Base-by-base conservation (phyloP, 2,329 filamentous ascomycete species). In the Pseudogymnoascus sp. region DNA sequence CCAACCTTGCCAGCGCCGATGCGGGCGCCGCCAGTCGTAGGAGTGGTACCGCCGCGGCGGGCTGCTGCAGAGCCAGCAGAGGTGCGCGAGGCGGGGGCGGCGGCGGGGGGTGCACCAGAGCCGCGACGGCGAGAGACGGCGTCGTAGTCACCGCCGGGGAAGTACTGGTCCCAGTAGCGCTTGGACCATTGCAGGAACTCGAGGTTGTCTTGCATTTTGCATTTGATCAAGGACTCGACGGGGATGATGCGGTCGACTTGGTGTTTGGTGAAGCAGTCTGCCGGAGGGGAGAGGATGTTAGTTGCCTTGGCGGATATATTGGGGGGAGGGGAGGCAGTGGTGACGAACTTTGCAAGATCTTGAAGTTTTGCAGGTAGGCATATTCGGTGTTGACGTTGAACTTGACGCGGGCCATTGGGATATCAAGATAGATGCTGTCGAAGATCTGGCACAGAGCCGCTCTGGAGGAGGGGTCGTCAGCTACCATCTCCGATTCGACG, bases 141-240 rank as follows among this genome's bases (percentile, higher is more conserved):
- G 73, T 99, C 94, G 79, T 99, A 99, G 66, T 97, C 94, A 70
- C 94, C 91, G 63, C 94, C 94, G 6, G 94, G 94, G 77, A 90
- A 99, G 81, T 97, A 91, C 73, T 97, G 90, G 72, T 99, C 94
- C 94, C 94, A 99, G 79, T 91, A 97, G 68, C 83, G 82, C 83
- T 99, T 99, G 63, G 87, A 87, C 89, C 91, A 99, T 78, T 99
- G 94, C 64, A 99, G 81, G 75, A 99, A 99, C 73, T 97, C 94
- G 69, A 99, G 89, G 79, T 99, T 99, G 76, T 99, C 94, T 82
- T 99, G 94, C 93, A 99, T 99, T 81, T 96, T 97, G 82, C 94
- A 99, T 77, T 97, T 99, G 70, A 94, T 85, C 63, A 99, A 86
- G 62, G 83, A 80, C 75, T 96, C 86, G 73, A 97, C 91, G 63